Evolutionary conservation across 305 asterid genomes (phyloP), one percentile per base, ranked within the genome.

Genomic region (Plantago lanceolata): DNA sequence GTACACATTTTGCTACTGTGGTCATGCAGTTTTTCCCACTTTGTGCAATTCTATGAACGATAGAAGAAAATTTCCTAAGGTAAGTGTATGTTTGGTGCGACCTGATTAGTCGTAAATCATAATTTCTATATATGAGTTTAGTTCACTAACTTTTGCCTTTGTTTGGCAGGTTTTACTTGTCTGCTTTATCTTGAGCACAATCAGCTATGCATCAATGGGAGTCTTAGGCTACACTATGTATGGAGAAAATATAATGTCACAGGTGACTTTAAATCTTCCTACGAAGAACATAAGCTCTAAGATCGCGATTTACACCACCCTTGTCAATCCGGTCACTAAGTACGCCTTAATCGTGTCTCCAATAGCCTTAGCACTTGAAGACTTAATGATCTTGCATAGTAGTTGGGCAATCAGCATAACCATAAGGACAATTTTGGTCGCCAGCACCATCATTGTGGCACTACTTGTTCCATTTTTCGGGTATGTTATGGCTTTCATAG

Each of bases 181-280:
- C 11, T 73, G 84, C 63, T 81, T 78, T 65, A 48, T 48, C 47
- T 16, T 78, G 19, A 76, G 84, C 69, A 74, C 80, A 3, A 13
- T 75, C 1, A 69, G 65, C 12, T 80, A 80, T 47, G 82, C 78
- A 73, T 71, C 83, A 7, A 82, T 79, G 82, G 82, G 82, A 13
- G 43, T 71, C 0, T 15, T 75, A 24, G 89, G 93, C 49, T 77
- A 79, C 49, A 20, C 68, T 17, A 68, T 71, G 81, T 76, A 54
- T 9, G 74, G 72, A 14, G 57, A 72, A 19, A 52, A 64, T 48
- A 44, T 79, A 35, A 49, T 63, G 69, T 81, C 89, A 1, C 87
- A 82, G 65, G 56, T 85, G 6, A 81, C 93, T 0, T 48, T 85
- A 65, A 85, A 82, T 64, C 87, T 83, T 28, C 84, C 93, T 0